phyloP scores from a whole-genome alignment of 164 flowering plant species.

The Vitis rotundifolia region DNA sequence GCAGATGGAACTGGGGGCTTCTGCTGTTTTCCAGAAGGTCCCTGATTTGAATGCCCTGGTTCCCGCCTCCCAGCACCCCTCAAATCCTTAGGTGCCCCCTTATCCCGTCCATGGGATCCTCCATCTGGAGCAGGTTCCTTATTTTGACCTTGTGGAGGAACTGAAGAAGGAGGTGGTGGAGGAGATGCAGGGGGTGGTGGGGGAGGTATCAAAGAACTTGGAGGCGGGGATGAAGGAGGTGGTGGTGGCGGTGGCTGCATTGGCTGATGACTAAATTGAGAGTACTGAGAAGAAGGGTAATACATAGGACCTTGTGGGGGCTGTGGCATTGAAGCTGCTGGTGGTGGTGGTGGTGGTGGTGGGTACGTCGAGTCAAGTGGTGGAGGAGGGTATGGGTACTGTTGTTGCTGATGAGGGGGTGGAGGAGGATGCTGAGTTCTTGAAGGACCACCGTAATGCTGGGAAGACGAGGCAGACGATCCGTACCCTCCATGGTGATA shows the following conservation, averaged over 20 bases:
- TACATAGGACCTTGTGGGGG: constrained; percentile 42
- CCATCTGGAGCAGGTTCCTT: constrained; percentile 39
- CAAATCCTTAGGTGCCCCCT: constrained; percentile 20
- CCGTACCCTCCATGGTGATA: constrained; percentile 35
- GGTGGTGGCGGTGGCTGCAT: constrained; percentile 41
- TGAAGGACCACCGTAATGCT: constrained; percentile 28
- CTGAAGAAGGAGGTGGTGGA: constrained; percentile 47
- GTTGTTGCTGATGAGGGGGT: constrained; percentile 37
- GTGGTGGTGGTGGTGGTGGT: constrained; percentile 25
- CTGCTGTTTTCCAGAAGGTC: constrained; percentile 32
- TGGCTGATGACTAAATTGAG: constrained; percentile 42
- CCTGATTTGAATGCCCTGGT: constrained; percentile 33
- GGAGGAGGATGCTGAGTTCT: constrained; percentile 32
- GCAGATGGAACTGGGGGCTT: constrained; percentile 37
- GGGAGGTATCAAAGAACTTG: constrained; percentile 50
- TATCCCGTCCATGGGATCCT: constrained; percentile 16
- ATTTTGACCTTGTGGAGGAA: constrained; percentile 16
- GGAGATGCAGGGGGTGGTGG: constrained; percentile 59
- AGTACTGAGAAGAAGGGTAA: constrained; percentile 53
- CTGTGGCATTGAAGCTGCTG: constrained; percentile 9
- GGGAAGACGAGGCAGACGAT: constrained; percentile 11
- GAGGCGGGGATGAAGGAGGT: constrained; percentile 66
- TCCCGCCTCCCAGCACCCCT: constrained; percentile 32
- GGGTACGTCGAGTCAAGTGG: constrained; percentile 19
- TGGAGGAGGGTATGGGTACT: constrained; percentile 40